phyloP scores from a whole-genome alignment of 495 filamentous ascomycete genomes.

The Pseudoneurospora amorphoporcata region DNA sequence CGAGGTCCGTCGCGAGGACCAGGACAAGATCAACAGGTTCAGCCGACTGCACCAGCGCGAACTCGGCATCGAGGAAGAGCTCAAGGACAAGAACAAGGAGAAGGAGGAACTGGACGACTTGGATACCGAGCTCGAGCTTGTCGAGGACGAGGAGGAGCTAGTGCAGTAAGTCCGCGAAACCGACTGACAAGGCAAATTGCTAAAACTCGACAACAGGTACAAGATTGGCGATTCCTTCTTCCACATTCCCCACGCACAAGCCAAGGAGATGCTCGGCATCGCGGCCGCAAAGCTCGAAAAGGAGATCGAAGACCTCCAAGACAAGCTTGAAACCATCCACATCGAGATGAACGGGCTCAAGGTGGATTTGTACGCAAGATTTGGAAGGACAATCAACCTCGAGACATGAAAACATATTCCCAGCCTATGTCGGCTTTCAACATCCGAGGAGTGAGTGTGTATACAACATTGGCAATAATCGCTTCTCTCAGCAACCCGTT shows the following conservation, averaged over 20 bases:
- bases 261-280: constrained; percentile 67
- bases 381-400: constrained; percentile 90
- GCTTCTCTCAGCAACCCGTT: background rate
- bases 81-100: constrained; percentile 88
- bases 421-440: background rate
- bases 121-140: constrained; percentile 80
- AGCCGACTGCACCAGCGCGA: constrained; percentile 88
- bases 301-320: constrained; percentile 67
- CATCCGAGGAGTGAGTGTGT: background rate
- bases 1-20: constrained; percentile 89
- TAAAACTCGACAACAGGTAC: constrained; percentile 50
- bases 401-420: constrained; percentile 53
- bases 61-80: constrained; percentile 61
- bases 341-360: constrained; percentile 85
- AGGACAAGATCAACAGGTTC: constrained; percentile 98
- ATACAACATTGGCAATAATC: background rate
- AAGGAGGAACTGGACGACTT: constrained; percentile 96
- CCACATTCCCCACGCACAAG: constrained; percentile 69
- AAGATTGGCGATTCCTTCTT: constrained; percentile 96
- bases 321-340: constrained; percentile 57
- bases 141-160: constrained; percentile 78
- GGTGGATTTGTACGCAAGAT: constrained; percentile 83
- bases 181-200: background rate
- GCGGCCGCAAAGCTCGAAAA: constrained; percentile 62
- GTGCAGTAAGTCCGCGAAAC: constrained; percentile 54